These are phyloP conservation scores for Rhododendron vialii DNA, from an alignment of 148 eudicot genomes.

Conservation along the genomic window DNA sequence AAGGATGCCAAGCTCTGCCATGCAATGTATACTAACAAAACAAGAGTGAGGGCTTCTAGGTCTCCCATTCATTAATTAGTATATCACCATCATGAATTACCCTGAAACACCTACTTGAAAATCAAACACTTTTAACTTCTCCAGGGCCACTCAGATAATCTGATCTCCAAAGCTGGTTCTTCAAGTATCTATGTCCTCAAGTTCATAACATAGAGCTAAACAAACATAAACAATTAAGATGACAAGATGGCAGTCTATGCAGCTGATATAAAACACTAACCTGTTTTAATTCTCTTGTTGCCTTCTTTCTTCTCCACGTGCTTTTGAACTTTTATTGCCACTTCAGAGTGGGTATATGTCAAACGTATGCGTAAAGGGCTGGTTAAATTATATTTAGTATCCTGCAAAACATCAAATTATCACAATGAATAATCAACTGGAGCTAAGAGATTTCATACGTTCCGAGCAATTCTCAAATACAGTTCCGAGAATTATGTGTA, in stretches of 20 bases:
- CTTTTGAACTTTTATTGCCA: constrained; percentile 21
- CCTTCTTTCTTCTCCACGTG: constrained; percentile 34
- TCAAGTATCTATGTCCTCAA: neutral
- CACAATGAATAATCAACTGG: constrained; percentile 8
- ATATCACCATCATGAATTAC: neutral
- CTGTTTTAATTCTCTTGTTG: constrained; percentile 74
- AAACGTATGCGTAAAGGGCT: constrained; percentile 72
- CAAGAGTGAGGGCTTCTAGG: neutral
- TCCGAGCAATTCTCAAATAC: neutral
- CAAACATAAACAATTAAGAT: neutral
- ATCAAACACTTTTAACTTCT: neutral
- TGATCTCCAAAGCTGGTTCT: too few species aligned
- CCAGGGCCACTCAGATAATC: neutral
- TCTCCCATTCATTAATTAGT: neutral
- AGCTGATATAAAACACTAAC: constrained; percentile 19
- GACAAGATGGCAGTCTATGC: neutral
- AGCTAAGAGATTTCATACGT: neutral
- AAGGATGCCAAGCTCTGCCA: neutral
- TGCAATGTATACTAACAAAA: neutral
- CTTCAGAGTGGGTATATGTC: constrained; percentile 49
- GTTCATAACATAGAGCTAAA: neutral
- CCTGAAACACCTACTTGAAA: neutral
- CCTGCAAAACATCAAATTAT: constrained; percentile 45
- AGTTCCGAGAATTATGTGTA: neutral
- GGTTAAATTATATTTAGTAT: constrained; percentile 42